Evolutionary conservation across 306 rosid species (phyloP), one percentile per base, ranked within the genome.

Genomic region (Rosa rugosa): DNA sequence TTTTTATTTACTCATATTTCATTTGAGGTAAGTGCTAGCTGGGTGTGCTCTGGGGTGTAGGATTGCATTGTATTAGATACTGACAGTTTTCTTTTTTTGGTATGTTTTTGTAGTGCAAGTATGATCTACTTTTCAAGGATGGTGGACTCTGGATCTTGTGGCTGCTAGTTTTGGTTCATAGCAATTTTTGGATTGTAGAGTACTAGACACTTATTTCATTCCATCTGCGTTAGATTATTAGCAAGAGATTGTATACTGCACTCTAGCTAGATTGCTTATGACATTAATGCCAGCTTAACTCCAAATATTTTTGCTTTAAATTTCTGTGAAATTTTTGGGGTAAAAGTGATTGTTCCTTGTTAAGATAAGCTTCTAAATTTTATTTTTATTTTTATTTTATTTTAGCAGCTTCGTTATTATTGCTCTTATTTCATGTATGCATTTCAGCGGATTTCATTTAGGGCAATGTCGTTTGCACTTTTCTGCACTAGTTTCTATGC

Each of bases 91-190:
- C n/a, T 75, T 17, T 38, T 38, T 67, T 12, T 68, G 41, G 31
- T 54, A 59, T 76, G 34, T 73, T 40, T 49, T 6, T 40, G 75
- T 77, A 81, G 84, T 81, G 84, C 84, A 81, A 81, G 77, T 62
- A 38, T 81, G 80, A 81, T 31, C 23, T 16, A 12, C 11, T 75
- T 69, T 27, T 34, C 1, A 23, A n/a, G 25, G 66, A 57, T 47
- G 56, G 65, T 8, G 62, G 51, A 73, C 54, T 68, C 25, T 75
- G 64, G 77, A 45, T 56, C 64, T 46, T n/a, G 51, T 75, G 81
- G n/a, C 20, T 63, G 11, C 68, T 5, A 31, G 68, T 63, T 63
- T 63, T 63, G 41, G 8, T 27, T 31, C 0, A 27, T 62, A 62
- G 68, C 17, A 62, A 13, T 62, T 5, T 13, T 12, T 1, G 68